Conservation (phyloP, 768 basidiomycete genomes). For the Pisolithus tinctorius region DNA sequence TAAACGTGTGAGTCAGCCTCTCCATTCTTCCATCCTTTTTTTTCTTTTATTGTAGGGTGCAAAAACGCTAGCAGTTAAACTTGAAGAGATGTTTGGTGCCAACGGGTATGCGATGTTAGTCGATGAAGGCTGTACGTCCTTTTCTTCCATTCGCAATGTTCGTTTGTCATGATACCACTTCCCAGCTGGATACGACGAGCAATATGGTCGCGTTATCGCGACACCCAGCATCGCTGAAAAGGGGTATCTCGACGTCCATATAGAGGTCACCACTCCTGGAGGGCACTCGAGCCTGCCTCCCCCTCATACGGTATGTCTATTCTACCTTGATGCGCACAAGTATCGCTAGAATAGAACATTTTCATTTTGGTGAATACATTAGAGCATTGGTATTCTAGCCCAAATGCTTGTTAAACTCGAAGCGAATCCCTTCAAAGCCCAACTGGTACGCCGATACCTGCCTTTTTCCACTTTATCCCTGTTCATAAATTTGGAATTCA, state of each 20-base stretch:
- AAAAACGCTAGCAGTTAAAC: conserved; percentile 33
- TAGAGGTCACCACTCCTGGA: conserved; percentile 65
- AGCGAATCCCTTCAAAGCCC: conserved; percentile 46
- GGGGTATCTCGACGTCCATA: conserved; percentile 54
- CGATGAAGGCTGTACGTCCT: conserved; percentile 71
- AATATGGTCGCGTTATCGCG: conserved; percentile 51
- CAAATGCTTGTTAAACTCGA: conserved; percentile 65
- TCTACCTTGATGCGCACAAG: neutral
- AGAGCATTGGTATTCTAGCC: conserved; percentile 81
- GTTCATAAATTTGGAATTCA: neutral
- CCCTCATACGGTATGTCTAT: conserved; percentile 56
- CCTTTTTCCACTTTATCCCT: neutral
- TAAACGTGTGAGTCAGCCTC: too few species aligned
- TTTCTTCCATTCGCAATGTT: neutral
- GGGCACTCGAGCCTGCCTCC: conserved; percentile 88
- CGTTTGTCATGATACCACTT: conserved; percentile 1
- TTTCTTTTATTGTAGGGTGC: conserved; percentile 42
- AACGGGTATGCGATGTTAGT: conserved; percentile 72
- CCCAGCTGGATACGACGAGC: conserved; percentile 43
- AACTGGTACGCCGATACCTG: conserved; percentile 36
- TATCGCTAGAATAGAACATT: neutral
- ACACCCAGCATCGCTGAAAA: conserved; percentile 66
- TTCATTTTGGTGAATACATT: neutral
- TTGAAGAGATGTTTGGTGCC: conserved; percentile 60
- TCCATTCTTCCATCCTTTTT: neutral